Evolutionary conservation across 106 monocot genomes (phyloP).

Genomic region (Dioscorea dumetorum): DNA sequence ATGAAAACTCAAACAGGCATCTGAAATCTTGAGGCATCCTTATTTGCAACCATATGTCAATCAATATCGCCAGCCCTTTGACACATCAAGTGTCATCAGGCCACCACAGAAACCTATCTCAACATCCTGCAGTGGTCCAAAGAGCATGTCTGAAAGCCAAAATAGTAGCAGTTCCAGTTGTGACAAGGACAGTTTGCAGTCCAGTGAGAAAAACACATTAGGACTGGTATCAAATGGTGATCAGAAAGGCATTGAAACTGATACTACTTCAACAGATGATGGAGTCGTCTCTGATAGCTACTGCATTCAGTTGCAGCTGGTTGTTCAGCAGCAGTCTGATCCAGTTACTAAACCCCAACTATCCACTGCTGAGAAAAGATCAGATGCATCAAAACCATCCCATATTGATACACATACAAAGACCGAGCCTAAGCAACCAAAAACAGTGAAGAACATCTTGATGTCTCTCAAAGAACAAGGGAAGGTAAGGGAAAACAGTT

Average conservation of each 20-base stretch:
- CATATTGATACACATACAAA: slow-evolving; percentile 22
- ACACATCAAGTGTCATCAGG: slow-evolving; percentile 17
- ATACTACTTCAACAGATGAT: slow-evolving; percentile 26
- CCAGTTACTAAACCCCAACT: slow-evolving; percentile 2
- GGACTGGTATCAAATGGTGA: slow-evolving; percentile 14
- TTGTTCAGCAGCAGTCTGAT: slow-evolving; percentile 7
- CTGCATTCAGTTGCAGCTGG: background rate
- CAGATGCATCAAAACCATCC: slow-evolving; percentile 20
- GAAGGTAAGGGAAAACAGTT: slow-evolving; percentile 53
- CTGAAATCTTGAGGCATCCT: slow-evolving; percentile 69
- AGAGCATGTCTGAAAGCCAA: slow-evolving; percentile 68
- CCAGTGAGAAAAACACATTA: slow-evolving; percentile 29
- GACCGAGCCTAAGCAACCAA: slow-evolving; percentile 43
- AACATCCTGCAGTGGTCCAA: slow-evolving; percentile 21
- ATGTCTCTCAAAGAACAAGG: slow-evolving; percentile 50
- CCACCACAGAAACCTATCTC: slow-evolving; percentile 33
- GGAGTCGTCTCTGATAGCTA: slow-evolving; percentile 7
- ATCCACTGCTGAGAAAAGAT: slow-evolving; percentile 14
- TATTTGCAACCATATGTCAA: slow-evolving; percentile 67
- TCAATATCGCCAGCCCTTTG: slow-evolving; percentile 53
- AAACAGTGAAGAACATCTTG: slow-evolving; percentile 39
- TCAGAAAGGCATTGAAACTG: slow-evolving; percentile 16
- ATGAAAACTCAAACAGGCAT: slow-evolving; percentile 49
- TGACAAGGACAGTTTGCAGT: slow-evolving; percentile 66
- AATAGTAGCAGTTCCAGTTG: slow-evolving; percentile 72